phyloP scores from a whole-genome alignment of 2,329 filamentous ascomycete genomes.

The Epichloe amarillans region DNA sequence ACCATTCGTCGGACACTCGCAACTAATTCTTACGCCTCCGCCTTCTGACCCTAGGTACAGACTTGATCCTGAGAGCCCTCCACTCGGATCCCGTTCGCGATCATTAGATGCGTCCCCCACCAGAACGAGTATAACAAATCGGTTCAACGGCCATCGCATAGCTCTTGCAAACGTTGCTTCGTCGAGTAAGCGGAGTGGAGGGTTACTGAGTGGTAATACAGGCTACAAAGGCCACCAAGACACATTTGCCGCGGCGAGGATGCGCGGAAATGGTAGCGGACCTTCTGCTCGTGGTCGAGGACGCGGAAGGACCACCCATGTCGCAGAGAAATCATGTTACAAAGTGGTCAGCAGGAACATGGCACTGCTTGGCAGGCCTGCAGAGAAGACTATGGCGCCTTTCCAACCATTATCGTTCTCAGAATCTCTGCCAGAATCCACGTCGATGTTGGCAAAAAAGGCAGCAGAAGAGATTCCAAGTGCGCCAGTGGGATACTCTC shows the following conservation, averaged over 20 bases:
- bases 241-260: not conserved
- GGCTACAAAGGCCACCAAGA: not conserved
- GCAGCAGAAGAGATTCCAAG: not conserved
- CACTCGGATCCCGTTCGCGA: not conserved
- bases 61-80: not conserved
- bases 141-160: not conserved
- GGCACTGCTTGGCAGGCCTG: not conserved
- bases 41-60: slow-evolving; percentile 4
- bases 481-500: not conserved
- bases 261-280: not conserved
- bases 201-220: not conserved
- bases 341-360: not conserved
- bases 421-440: too few relatives aligned
- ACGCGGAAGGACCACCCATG: not conserved
- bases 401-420: not conserved
- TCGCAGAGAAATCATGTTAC: not conserved
- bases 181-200: not conserved
- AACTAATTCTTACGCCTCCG: slow-evolving; percentile 4
- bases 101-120: not conserved
- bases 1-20: not conserved
- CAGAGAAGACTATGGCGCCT: not conserved
- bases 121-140: not conserved
- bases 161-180: not conserved
- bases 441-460: not conserved
- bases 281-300: not conserved